phyloP scores from a whole-genome alignment of 2,329 filamentous ascomycete genomes.

The Exophiala viscosa region DNA sequence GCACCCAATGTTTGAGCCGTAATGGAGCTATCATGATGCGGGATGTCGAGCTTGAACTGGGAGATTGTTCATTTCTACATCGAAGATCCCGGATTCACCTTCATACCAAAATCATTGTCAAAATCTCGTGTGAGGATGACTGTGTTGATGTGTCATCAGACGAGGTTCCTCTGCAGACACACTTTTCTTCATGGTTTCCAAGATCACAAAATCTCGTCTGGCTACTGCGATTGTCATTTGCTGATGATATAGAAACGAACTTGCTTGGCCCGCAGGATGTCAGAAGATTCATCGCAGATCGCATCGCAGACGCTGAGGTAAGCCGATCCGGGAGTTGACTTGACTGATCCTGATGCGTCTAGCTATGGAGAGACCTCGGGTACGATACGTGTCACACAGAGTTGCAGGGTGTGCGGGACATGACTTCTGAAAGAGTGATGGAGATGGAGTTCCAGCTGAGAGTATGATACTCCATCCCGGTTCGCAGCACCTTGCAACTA shows the following conservation, averaged over 20 bases:
- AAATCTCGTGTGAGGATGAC: constrained; percentile 7
- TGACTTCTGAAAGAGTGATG: neutral
- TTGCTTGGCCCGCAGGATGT: neutral
- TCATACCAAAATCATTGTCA: constrained; percentile 1
- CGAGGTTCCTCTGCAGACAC: neutral
- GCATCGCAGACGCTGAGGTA: constrained; percentile 16
- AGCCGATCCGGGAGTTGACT: constrained; percentile 1
- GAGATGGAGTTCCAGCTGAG: constrained; percentile 10
- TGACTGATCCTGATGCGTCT: constrained; percentile 2
- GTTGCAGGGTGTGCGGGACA: neutral
- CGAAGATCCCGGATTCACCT: constrained; percentile 7
- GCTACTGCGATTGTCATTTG: constrained; percentile 9
- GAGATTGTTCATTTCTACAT: constrained; percentile 6
- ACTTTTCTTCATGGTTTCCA: constrained; percentile 10
- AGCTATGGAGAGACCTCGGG: constrained; percentile 22
- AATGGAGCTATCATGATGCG: no score
- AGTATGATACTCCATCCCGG: constrained; percentile 3
- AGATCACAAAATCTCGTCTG: constrained; percentile 11
- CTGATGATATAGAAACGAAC: constrained; percentile 10
- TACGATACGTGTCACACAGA: constrained; percentile 11
- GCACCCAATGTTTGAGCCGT: no score
- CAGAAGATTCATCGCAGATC: constrained; percentile 5
- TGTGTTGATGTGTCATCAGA: neutral
- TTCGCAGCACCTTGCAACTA: neutral
- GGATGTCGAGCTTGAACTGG: constrained; percentile 12